Base-by-base conservation (phyloP, 345 rosid genomes). In the Aquilaria sinensis region DNA sequence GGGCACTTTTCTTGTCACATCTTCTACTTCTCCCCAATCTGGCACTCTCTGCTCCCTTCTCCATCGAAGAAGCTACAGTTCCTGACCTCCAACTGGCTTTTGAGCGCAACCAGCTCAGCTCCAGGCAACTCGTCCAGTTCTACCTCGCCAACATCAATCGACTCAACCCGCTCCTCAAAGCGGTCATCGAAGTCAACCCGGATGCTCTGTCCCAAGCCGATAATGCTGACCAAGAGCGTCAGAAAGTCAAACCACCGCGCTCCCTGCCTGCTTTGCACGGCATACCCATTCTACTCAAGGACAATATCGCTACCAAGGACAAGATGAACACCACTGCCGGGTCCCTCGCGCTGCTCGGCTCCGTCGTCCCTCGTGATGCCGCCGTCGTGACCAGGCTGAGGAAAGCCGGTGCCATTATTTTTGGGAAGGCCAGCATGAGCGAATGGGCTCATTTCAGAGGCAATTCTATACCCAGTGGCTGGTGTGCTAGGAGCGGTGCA, bases 381-480 rank as follows among this genome's bases (percentile, higher is more conserved):
- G 79, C 77, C 2, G 82, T 80, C 30, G 87, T 77, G 58, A 34
- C 53, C n/a, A 77, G 67, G 68, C 57, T 85, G 66, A 78, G 84
- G 71, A 70, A 53, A 58, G 77, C 79, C 4, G 84, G 85, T 9
- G 87, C 82, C 12, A 60, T 85, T 63, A 73, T 85, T 57, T 51
- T 82, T 33, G 85, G 84, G 13, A 85, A 85, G 74, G 76, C 83
- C 14, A 83, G 88, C 80, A 15, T 85, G 80, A 83, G 65, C 14
- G 86, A 81, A 68, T 83, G 88, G 91, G 74, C 86, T 16, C 1
- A 32, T 54, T 67, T 70, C 14, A 70, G 88, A 63, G 62, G 75
- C 0, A 1, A 14, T 41, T 5, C 0, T 2, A 37, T 37, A 31
- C 81, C 86, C 2, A 68, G n/a, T 56, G 88, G 82, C 32, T 81